These are phyloP conservation scores for Ganoderma sp. DNA, from an alignment of 1,284 basidiomycete species.

Conservation along the genomic window DNA sequence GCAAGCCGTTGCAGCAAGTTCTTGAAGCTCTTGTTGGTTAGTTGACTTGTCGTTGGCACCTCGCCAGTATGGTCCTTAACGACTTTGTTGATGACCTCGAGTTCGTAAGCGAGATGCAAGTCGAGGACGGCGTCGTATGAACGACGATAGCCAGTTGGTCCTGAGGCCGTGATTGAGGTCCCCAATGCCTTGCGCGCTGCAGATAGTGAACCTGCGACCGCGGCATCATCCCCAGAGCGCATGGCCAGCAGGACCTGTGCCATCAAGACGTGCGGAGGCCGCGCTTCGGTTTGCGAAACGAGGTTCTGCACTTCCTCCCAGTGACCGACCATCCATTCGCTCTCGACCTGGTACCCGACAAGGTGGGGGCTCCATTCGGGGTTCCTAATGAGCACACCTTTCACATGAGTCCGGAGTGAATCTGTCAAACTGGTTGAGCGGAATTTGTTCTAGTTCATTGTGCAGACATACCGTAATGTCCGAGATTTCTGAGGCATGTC, in stretches of 20 bases:
- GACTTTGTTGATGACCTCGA: conserved; percentile 76
- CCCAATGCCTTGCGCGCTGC: conserved; percentile 83
- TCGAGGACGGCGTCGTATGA: conserved; percentile 89
- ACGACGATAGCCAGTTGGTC: conserved; percentile 80
- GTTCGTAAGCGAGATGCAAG: conserved; percentile 88
- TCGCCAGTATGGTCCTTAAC: conserved; percentile 32
- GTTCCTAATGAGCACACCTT: conserved; percentile 86
- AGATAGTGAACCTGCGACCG: conserved; percentile 60
- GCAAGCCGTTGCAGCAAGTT: conserved; percentile 56
- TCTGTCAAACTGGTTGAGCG: conserved; percentile 56
- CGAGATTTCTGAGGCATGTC: conserved; percentile 91
- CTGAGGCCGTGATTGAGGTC: conserved; percentile 80
- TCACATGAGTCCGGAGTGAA: conserved; percentile 93
- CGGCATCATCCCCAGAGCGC: conserved; percentile 55
- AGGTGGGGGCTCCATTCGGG: conserved; percentile 85
- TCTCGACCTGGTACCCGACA: conserved; percentile 89
- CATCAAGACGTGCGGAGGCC: conserved; percentile 74
- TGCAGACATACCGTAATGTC: conserved; percentile 85
- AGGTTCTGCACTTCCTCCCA: conserved; percentile 83
- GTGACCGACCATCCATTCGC: conserved; percentile 94
- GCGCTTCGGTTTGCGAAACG: conserved; percentile 55
- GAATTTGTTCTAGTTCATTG: neutral
- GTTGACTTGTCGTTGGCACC: conserved; percentile 11
- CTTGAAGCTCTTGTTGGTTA: conserved; percentile 21
- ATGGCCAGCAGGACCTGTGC: conserved; percentile 86